Conservation (phyloP, 176 grass and related monocot genomes). For the Zoysia pacifica region DNA sequence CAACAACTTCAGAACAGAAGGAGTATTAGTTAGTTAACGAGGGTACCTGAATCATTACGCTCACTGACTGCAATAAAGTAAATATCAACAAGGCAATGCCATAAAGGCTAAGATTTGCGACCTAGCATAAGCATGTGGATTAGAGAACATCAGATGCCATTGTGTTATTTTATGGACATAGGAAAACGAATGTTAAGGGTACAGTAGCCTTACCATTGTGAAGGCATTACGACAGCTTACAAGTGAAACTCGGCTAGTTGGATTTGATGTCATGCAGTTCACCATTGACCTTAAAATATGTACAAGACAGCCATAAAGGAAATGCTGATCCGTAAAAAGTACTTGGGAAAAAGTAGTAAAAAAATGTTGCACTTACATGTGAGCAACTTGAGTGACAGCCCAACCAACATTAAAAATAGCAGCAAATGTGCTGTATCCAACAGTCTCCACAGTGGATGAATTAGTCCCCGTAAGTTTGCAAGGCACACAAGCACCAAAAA, state of each 20-base stretch:
- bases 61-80: conserved; percentile 57
- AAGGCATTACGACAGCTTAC: conserved; percentile 98
- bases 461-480: conserved; percentile 72
- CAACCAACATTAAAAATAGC: conserved; percentile 97
- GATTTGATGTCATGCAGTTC: conserved; percentile 94
- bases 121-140: conserved; percentile 52
- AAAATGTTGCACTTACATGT: conserved; percentile 69
- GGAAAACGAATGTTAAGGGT: conserved; percentile 28
- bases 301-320: conserved; percentile 29
- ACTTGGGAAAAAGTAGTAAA: conserved; percentile 19
- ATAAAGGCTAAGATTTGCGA: conserved; percentile 88
- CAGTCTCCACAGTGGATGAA: conserved; percentile 68
- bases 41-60: conserved; percentile 73
- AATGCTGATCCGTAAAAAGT: conserved; percentile 30
- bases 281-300: conserved; percentile 88
- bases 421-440: conserved; percentile 95
- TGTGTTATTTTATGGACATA: conserved; percentile 8
- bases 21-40: conserved; percentile 17
- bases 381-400: conserved; percentile 96
- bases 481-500: conserved; percentile 86
- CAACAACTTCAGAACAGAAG: no score
- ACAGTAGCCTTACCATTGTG: conserved; percentile 75
- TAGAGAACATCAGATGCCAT: conserved; percentile 28
- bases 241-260: conserved; percentile 90
- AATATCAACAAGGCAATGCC: conserved; percentile 86